Base-by-base conservation (phyloP, 2,329 filamentous ascomycete species). In the Sporothrix protearum region DNA sequence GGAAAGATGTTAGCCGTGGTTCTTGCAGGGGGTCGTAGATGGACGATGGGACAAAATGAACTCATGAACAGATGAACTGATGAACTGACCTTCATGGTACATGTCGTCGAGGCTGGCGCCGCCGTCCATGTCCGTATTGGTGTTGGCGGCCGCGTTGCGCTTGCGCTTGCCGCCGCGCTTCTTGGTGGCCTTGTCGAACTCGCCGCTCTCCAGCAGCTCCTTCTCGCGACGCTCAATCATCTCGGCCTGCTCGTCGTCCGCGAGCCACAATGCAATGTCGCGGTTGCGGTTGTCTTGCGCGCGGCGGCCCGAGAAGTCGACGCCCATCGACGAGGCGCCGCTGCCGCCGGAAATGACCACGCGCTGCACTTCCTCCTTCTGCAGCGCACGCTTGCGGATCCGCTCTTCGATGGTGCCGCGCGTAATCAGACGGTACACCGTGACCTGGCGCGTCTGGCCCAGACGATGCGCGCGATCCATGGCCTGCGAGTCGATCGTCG, bases 401-500 rank as follows among this genome's bases (percentile, higher is more conserved):
- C 96, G 93, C 82, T 99, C 96, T 82, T 98, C 96, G 78, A 99
- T 98, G 0, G 96, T 98, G 74, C 94, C 93, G 59, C 93, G 91
- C 0, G 96, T 99, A 82, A 99, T 98, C 78, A 99, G 90, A 75
- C 96, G 93, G 81, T 98, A 99, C 12, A 99, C 96, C 0, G 94
- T 97, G 72, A 99, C 96, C 82, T 99, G 96, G 76, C 89, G 89
- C 1, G 95, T 98, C 81, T 99, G 95, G 67, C 96, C 96, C 47
- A 99, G 88, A 87, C 96, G 93, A 88, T 99, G 96, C 14, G 96
- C 96, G 80, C 96, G 92, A 81, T 99, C 96, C 96, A 98, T 98
- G 81, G 96, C 96, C 81, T 99, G 96, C 69, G 93, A 97, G 80
- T 99, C 96, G 78, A 98, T 98, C 3, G 96, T 98, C 0, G 96